Conservation (phyloP, 768 basidiomycete genomes). For the Boletus vermiculosoides region DNA sequence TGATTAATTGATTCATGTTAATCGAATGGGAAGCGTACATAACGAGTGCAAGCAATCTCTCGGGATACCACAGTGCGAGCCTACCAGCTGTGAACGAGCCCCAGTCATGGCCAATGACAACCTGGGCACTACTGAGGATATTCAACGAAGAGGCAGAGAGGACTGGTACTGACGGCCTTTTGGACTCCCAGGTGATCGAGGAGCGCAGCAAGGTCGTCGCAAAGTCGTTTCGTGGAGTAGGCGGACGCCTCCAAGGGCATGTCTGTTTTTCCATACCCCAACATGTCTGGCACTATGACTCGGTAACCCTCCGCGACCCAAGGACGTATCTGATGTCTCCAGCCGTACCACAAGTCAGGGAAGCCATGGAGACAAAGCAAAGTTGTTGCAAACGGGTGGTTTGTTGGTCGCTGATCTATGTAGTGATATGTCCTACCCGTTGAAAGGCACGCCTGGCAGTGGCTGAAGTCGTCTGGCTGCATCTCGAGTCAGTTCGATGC, state of each 20-base stretch:
- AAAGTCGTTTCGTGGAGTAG: constrained; percentile 60
- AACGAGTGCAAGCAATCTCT: constrained; percentile 55
- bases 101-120: constrained; percentile 83
- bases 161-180: constrained; percentile 48
- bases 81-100: constrained; percentile 62
- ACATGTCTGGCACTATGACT: constrained; percentile 50
- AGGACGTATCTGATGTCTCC: constrained; percentile 70
- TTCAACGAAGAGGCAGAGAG: not conserved
- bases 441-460: constrained; percentile 47
- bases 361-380: constrained; percentile 81
- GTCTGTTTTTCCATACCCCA: constrained; percentile 65
- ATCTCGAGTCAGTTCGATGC: constrained; percentile 16
- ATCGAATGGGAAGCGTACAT: constrained; percentile 44
- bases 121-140: constrained; percentile 31
- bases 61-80: constrained; percentile 73
- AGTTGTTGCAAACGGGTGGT: constrained; percentile 41
- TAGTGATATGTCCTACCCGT: constrained; percentile 70
- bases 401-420: constrained; percentile 60
- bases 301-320: constrained; percentile 64
- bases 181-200: constrained; percentile 54
- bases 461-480: constrained; percentile 28
- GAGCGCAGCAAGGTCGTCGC: constrained; percentile 62
- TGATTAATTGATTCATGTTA: not conserved
- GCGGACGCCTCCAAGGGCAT: constrained; percentile 54
- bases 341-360: constrained; percentile 72